A percentile compares a stretch with the other conserved stretches of the same genome.
These are phyloP conservation scores for Penicillium sp. DNA, from an alignment of 2,329 filamentous ascomycete genomes.

Conservation along the genomic window DNA sequence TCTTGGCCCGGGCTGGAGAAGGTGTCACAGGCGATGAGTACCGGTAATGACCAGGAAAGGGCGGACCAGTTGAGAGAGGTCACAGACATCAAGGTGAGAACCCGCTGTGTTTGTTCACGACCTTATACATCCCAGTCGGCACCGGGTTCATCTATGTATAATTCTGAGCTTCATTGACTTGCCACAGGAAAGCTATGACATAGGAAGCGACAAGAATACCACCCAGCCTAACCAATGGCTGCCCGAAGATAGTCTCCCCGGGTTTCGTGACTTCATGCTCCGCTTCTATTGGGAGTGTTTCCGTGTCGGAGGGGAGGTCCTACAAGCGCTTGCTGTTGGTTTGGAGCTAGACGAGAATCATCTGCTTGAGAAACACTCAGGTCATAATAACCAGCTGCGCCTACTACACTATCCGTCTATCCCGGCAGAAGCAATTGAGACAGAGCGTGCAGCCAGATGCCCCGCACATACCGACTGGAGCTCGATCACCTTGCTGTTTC, in stretches of 20 bases:
- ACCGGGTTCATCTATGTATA: background rate
- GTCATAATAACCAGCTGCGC: conserved; percentile 60
- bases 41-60: conserved; percentile 44
- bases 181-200: conserved; percentile 53
- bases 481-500: conserved; percentile 55
- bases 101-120: conserved; percentile 3
- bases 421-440: conserved; percentile 46
- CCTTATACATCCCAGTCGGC: background rate
- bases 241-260: conserved; percentile 46
- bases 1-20: conserved; percentile 57
- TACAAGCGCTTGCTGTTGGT: conserved; percentile 50
- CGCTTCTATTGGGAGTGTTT: conserved; percentile 53
- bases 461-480: conserved; percentile 58
- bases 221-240: conserved; percentile 54
- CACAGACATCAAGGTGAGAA: conserved; percentile 53
- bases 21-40: conserved; percentile 49
- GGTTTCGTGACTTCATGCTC: conserved; percentile 51
- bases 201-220: conserved; percentile 49
- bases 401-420: conserved; percentile 60
- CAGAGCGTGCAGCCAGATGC: conserved; percentile 49
- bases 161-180: conserved; percentile 1
- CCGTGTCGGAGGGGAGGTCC: conserved; percentile 44
- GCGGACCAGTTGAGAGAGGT: conserved; percentile 47
- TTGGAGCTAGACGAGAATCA: conserved; percentile 49
- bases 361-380: conserved; percentile 53